phyloP scores from a whole-genome alignment of 345 rosid species.

The Euphorbia lathyris region DNA sequence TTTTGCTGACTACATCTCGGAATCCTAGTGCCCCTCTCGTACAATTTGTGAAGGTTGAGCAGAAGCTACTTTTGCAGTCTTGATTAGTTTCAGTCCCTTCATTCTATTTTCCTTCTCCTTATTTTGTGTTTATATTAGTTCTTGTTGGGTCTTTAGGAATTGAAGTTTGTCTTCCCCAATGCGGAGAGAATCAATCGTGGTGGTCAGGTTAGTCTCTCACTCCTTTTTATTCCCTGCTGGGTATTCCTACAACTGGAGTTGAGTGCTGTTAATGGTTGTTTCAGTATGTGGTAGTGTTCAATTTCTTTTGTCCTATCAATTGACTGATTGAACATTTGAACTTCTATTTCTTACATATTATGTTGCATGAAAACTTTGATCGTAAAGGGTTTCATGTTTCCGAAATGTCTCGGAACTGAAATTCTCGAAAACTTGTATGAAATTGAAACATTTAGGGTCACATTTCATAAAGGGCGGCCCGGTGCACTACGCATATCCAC shows the following conservation, averaged over 20 bases:
- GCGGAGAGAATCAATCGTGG: constrained; percentile 79
- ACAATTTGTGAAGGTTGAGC: constrained; percentile 69
- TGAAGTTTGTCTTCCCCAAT: constrained; percentile 81
- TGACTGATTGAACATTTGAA: too few relatives aligned
- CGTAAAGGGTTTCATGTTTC: too few relatives aligned
- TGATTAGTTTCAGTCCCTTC: not conserved
- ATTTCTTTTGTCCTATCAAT: too few relatives aligned
- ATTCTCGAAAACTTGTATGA: too few relatives aligned
- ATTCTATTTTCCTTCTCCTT: not conserved
- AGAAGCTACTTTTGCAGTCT: not conserved
- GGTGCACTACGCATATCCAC: too few relatives aligned
- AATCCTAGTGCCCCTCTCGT: constrained; percentile 82
- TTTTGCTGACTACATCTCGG: constrained; percentile 80
- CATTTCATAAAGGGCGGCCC: too few relatives aligned
- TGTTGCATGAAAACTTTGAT: too few relatives aligned
- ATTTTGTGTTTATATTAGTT: not conserved
- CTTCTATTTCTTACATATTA: too few relatives aligned
- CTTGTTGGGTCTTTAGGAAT: constrained; percentile 45
- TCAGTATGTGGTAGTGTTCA: not conserved
- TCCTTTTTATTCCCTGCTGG: not conserved
- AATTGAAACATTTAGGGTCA: too few relatives aligned
- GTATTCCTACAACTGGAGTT: not conserved
- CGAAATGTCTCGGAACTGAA: too few relatives aligned
- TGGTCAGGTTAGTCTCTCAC: constrained; percentile 50
- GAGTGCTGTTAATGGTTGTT: not conserved